Conservation (phyloP, 2,329 filamentous ascomycete species). For the Exophiala calicioides region DNA sequence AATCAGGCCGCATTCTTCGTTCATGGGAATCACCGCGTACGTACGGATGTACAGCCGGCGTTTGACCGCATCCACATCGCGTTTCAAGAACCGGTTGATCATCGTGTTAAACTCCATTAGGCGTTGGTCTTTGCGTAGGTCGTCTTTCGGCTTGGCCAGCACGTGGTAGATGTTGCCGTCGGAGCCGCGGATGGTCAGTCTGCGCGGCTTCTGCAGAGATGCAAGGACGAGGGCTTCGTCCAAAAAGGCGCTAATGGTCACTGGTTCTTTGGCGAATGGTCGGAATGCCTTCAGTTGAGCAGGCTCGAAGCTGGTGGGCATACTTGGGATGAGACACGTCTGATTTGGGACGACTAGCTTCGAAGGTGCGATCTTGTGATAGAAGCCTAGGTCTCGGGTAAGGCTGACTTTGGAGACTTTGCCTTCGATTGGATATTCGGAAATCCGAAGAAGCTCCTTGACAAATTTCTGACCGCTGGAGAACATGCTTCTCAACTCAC, state of each 20-base stretch:
- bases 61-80: slow-evolving; percentile 85
- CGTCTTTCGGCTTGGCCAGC: slow-evolving; percentile 96
- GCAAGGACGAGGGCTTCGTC: slow-evolving; percentile 89
- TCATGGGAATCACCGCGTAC: slow-evolving; percentile 93
- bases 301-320: slow-evolving; percentile 72
- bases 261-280: slow-evolving; percentile 81
- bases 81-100: slow-evolving; percentile 92
- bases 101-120: slow-evolving; percentile 99
- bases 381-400: slow-evolving; percentile 76
- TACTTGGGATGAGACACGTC: slow-evolving; percentile 74
- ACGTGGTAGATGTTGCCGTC: slow-evolving; percentile 88
- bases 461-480: slow-evolving; percentile 78
- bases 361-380: slow-evolving; percentile 77
- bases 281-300: slow-evolving; percentile 70
- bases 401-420: slow-evolving; percentile 74
- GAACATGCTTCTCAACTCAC: slow-evolving; percentile 71
- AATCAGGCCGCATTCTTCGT: slow-evolving; percentile 96
- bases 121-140: slow-evolving; percentile 93
- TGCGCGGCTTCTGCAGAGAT: slow-evolving; percentile 88
- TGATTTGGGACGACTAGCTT: slow-evolving; percentile 87
- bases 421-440: slow-evolving; percentile 73
- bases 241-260: slow-evolving; percentile 75
- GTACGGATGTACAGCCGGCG: slow-evolving; percentile 94
- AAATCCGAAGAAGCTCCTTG: slow-evolving; percentile 76
- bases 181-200: slow-evolving; percentile 81